Percentiles rank a stretch among this genome's conserved stretches.
phyloP scores from a whole-genome alignment of 1,139 yeast species.

The Kodamaea sp. region DNA sequence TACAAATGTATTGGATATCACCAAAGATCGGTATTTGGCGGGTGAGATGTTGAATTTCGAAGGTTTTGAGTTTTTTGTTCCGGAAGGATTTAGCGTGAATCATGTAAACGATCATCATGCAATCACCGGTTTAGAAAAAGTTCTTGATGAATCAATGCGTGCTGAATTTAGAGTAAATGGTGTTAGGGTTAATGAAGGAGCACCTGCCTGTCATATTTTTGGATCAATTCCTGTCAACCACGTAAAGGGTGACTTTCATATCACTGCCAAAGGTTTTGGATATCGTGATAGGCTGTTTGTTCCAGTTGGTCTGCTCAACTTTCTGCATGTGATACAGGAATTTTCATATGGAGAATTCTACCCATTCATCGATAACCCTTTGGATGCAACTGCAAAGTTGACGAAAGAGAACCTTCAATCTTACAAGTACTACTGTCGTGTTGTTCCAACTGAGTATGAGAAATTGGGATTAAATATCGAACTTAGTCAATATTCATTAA shows the following conservation, averaged over 20 bases:
- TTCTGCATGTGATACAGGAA: conserved; percentile 82
- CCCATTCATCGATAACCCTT: conserved; percentile 81
- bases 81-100: conserved; percentile 41
- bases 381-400: conserved; percentile 67
- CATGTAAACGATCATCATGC: conserved; percentile 44
- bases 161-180: conserved; percentile 57
- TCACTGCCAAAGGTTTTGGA: conserved; percentile 73
- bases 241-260: conserved; percentile 81
- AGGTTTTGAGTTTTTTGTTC: conserved; percentile 56
- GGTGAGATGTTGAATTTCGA: conserved; percentile 68
- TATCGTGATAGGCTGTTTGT: conserved; percentile 46
- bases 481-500: conserved; percentile 84
- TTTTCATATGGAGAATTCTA: conserved; percentile 88
- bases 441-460: conserved; percentile 79
- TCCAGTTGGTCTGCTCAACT: conserved; percentile 55
- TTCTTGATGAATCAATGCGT: conserved; percentile 58
- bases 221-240: conserved; percentile 86
- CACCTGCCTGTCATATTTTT: conserved; percentile 83
- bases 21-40: conserved; percentile 76
- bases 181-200: conserved; percentile 40
- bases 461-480: conserved; percentile 69
- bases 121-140: conserved; percentile 66
- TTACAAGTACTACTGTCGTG: conserved; percentile 66
- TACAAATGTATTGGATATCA: conserved; percentile 72
- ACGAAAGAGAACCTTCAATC: conserved; percentile 44